Evolutionary conservation across 2,329 filamentous ascomycete genomes (phyloP).

Genomic region (Exophiala calicioides): DNA sequence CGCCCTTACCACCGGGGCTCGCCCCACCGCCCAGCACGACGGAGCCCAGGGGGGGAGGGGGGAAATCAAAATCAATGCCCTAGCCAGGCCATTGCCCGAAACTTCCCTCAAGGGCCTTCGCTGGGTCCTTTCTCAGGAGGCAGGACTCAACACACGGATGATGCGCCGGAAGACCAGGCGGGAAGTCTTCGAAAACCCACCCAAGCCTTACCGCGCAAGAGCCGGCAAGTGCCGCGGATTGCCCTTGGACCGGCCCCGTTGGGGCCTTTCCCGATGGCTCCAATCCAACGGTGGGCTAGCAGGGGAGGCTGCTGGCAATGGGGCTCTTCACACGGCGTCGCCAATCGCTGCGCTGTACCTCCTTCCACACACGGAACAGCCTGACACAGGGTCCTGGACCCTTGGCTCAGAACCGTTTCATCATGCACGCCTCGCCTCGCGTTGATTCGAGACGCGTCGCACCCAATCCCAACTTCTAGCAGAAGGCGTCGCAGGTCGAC

Average conservation of each 20-base stretch:
- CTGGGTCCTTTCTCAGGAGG: too few species aligned
- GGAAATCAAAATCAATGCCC: constrained; percentile 6
- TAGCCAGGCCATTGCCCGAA: too few species aligned
- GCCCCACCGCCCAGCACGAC: constrained; percentile 17
- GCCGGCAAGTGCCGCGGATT: constrained; percentile 7
- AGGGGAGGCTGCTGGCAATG: too few species aligned
- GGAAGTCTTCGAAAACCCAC: constrained; percentile 1
- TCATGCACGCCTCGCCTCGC: constrained; percentile 1
- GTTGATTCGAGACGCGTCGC: constrained; percentile 20
- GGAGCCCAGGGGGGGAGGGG: constrained; percentile 8
- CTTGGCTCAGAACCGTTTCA: constrained; percentile 25
- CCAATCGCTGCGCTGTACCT: neutral
- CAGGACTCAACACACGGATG: constrained; percentile 12
- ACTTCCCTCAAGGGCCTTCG: too few species aligned
- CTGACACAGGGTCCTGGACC: constrained; percentile 4
- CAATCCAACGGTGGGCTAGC: too few species aligned
- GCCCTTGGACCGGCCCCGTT: constrained; percentile 1
- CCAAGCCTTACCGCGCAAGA: neutral
- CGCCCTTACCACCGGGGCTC: constrained; percentile 21
- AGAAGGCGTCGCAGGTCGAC: constrained; percentile 19
- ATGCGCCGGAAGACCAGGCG: constrained; percentile 15
- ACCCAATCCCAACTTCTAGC: constrained; percentile 10
- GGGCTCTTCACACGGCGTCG: too few species aligned
- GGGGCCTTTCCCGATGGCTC: too few species aligned
- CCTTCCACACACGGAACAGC: neutral